These are phyloP conservation scores for Solanum medicagineum DNA, from an alignment of 257 asterid genomes.

Conservation along the genomic window DNA sequence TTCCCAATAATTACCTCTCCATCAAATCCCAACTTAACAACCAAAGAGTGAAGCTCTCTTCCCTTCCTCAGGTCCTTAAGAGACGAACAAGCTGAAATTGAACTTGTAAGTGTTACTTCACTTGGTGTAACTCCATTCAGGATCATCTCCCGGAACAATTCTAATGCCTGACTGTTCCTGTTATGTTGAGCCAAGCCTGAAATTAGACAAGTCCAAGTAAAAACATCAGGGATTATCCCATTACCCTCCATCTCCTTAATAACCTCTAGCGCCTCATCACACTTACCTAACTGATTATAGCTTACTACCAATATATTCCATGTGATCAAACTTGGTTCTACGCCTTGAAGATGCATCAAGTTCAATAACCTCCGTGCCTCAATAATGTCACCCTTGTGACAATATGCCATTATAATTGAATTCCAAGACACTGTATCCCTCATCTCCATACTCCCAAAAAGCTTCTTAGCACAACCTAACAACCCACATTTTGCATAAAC, in stretches of 20 bases:
- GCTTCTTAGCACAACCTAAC: conserved; percentile 35
- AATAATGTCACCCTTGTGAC: conserved; percentile 31
- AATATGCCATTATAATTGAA: conserved; percentile 53
- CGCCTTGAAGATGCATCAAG: conserved; percentile 38
- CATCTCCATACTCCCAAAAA: conserved; percentile 35
- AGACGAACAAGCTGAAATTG: conserved; percentile 45
- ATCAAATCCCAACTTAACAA: conserved; percentile 44
- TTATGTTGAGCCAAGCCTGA: conserved; percentile 57
- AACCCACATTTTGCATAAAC: conserved; percentile 61
- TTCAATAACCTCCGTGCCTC: conserved; percentile 42
- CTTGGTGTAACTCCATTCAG: conserved; percentile 48
- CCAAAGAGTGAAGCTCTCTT: conserved; percentile 49
- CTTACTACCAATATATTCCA: conserved; percentile 64
- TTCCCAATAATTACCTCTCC: conserved; percentile 54
- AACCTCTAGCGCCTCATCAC: conserved; percentile 42
- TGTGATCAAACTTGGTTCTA: conserved; percentile 49
- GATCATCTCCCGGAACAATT: conserved; percentile 45
- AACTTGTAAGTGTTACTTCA: conserved; percentile 51
- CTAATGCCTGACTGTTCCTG: conserved; percentile 33
- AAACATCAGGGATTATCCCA: conserved; percentile 54
- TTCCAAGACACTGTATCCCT: conserved; percentile 71
- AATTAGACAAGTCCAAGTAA: conserved; percentile 63
- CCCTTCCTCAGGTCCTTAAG: conserved; percentile 52
- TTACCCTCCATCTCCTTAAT: conserved; percentile 49
- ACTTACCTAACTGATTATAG: conserved; percentile 45